Evolutionary conservation across 257 asterid species (phyloP).

Genomic region (Datura wrightii): DNA sequence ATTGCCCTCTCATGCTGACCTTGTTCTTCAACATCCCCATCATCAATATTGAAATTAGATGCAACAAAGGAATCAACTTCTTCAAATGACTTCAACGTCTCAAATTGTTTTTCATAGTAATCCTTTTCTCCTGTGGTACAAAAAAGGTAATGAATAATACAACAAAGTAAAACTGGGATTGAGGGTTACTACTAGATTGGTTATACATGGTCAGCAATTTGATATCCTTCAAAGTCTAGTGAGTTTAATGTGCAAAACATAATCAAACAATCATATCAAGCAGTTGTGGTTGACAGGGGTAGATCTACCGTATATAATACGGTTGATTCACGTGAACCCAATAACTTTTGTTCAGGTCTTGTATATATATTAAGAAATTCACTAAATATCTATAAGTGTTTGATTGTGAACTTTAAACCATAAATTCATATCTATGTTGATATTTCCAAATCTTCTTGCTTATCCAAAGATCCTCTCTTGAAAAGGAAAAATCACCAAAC

Average conservation of each 20-base stretch:
- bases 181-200: no score
- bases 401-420: no score
- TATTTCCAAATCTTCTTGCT: no score
- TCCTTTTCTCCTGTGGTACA: conserved; percentile 66
- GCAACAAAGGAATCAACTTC: conserved; percentile 61
- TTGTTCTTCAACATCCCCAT: conserved; percentile 69
- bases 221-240: not conserved
- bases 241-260: not conserved
- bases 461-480: no score
- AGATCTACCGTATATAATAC: no score
- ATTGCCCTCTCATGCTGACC: conserved; percentile 81
- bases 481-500: no score
- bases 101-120: conserved; percentile 80
- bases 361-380: not conserved
- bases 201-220: not conserved
- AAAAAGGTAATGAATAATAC: conserved; percentile 1
- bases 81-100: conserved; percentile 78
- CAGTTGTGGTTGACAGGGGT: not conserved
- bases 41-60: conserved; percentile 51
- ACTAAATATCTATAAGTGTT: no score
- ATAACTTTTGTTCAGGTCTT: not conserved
- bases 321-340: no score
- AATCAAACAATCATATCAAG: not conserved
- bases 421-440: no score
- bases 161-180: not conserved